phyloP scores from a whole-genome alignment of 1,284 basidiomycete species.

The Ceratobasidium sp. region DNA sequence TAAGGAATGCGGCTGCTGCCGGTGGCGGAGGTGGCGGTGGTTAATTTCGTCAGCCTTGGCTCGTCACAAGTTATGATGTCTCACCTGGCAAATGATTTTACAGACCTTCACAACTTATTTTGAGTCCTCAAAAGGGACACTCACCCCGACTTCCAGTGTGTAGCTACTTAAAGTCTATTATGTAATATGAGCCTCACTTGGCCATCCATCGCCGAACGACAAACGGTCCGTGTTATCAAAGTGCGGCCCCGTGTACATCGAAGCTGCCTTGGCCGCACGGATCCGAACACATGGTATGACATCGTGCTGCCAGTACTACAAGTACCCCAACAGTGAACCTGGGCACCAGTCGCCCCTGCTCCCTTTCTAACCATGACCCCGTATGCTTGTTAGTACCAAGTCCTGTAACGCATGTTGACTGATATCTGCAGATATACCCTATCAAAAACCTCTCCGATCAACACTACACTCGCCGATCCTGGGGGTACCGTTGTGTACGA shows the following conservation, averaged over 20 bases:
- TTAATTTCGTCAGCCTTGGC: not conserved
- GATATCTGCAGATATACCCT: slow-evolving; percentile 17
- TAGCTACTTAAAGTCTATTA: too few relatives aligned
- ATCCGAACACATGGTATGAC: not conserved
- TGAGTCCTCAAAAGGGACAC: too few relatives aligned
- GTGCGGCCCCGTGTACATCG: not conserved
- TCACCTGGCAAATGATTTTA: too few relatives aligned
- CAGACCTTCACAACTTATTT: too few relatives aligned
- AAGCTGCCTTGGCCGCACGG: too few relatives aligned
- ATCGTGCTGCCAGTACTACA: not conserved
- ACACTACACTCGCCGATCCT: slow-evolving; percentile 9
- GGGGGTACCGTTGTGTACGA: slow-evolving; percentile 11
- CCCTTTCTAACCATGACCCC: not conserved
- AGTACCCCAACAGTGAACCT: not conserved
- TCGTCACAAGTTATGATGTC: too few relatives aligned
- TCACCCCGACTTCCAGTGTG: too few relatives aligned
- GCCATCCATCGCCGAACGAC: not conserved
- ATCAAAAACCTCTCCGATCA: slow-evolving; percentile 17
- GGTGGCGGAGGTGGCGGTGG: slow-evolving; percentile 10
- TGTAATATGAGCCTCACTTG: too few relatives aligned
- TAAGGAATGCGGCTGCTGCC: not conserved
- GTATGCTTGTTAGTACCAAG: not conserved
- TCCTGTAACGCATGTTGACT: not conserved
- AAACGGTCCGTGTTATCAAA: not conserved
- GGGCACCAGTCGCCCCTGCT: too few relatives aligned